A percentile compares a stretch with the other conserved stretches of the same genome.
These are phyloP conservation scores for Xylaria grammica DNA, from an alignment of 495 filamentous ascomycete species.

Conservation along the genomic window DNA sequence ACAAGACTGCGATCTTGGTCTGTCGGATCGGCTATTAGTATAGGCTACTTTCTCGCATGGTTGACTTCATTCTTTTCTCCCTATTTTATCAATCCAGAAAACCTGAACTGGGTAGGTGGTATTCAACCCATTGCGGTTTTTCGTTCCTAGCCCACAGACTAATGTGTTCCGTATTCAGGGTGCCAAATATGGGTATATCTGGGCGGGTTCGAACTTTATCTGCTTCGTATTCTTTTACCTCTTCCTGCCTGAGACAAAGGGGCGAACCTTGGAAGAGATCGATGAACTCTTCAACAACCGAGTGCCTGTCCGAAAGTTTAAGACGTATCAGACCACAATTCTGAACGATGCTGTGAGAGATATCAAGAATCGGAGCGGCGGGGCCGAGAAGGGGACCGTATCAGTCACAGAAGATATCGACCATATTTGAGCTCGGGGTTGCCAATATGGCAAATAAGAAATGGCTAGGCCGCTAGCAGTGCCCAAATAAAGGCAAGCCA, in stretches of 20 bases:
- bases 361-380: slow-evolving; percentile 25
- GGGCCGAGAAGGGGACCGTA: slow-evolving; percentile 14
- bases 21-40: slow-evolving; percentile 53
- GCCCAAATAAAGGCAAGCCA: no score
- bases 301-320: slow-evolving; percentile 47
- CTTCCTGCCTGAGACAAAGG: slow-evolving; percentile 55
- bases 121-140: neutral
- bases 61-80: slow-evolving; percentile 49
- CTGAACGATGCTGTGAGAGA: slow-evolving; percentile 43
- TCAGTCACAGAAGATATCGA: slow-evolving; percentile 25
- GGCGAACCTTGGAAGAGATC: slow-evolving; percentile 63
- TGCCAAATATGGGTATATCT: slow-evolving; percentile 59
- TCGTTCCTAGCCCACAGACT: neutral
- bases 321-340: slow-evolving; percentile 39
- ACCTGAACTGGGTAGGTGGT: slow-evolving; percentile 49
- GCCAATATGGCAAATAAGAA: no score
- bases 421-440: no score
- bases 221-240: slow-evolving; percentile 57
- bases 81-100: slow-evolving; percentile 56
- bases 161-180: slow-evolving; percentile 23
- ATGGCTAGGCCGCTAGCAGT: no score
- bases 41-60: slow-evolving; percentile 55
- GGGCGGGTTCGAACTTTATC: slow-evolving; percentile 49
- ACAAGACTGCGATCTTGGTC: slow-evolving; percentile 57
- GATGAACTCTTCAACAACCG: slow-evolving; percentile 53